Evolutionary conservation across 257 asterid species (phyloP).

Genomic region (Solanum stenotomum): DNA sequence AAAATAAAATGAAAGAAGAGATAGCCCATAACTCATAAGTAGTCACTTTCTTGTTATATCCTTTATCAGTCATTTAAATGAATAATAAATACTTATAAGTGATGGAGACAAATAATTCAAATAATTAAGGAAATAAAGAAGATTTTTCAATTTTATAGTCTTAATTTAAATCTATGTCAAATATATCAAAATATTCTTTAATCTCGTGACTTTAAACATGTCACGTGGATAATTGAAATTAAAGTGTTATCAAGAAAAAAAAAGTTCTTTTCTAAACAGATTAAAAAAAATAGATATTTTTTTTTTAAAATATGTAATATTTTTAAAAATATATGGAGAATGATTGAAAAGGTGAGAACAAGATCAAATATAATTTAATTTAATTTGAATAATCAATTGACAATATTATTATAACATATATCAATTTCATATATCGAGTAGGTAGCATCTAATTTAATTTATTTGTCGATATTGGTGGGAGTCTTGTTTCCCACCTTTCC

Average conservation of each 20-base stretch:
- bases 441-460: neutral
- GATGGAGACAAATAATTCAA: neutral
- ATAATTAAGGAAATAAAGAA: neutral
- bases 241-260: too few relatives aligned
- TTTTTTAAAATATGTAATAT: neutral
- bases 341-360: too few relatives aligned
- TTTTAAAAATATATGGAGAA: neutral
- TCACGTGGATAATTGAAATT: too few relatives aligned
- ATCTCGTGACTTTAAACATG: too few relatives aligned
- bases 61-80: neutral
- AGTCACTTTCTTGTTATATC: too few relatives aligned
- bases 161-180: too few relatives aligned
- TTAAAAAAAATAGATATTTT: too few relatives aligned
- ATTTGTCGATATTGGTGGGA: neutral
- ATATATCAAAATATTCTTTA: too few relatives aligned
- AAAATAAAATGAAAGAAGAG: neutral
- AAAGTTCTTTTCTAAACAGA: too few relatives aligned
- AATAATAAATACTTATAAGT: neutral
- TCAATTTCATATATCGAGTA: neutral
- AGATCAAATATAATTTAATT: neutral
- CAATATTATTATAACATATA: neutral
- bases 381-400: too few relatives aligned
- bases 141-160: fast-evolving
- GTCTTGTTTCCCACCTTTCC: neutral
- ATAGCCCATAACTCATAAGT: too few relatives aligned